Percentiles rank a stretch among this genome's conserved stretches.
phyloP scores from a whole-genome alignment of 768 basidiomycete species.

The Leucosporidium scottii region DNA sequence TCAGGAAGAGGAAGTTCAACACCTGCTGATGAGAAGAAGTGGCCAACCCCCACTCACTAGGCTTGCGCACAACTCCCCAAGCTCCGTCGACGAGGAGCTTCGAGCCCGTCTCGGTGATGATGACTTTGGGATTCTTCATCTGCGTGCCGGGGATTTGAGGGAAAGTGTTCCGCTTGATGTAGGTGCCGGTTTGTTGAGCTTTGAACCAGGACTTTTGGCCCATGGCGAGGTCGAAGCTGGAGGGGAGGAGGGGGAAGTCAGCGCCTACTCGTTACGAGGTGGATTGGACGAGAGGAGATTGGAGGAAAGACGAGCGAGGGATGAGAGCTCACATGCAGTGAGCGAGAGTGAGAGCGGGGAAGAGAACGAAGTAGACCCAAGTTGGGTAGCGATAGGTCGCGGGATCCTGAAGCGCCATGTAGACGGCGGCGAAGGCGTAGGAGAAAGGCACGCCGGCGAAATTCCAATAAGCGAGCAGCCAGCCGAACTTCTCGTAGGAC shows the following conservation, averaged over 20 bases:
- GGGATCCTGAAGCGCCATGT: constrained; percentile 90
- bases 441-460: constrained; percentile 83
- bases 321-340: constrained; percentile 85
- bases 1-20: no score
- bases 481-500: constrained; percentile 76
- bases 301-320: no score
- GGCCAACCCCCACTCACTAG: no score
- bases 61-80: constrained; percentile 93
- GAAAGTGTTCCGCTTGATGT: constrained; percentile 67
- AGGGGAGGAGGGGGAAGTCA: background rate
- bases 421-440: constrained; percentile 94
- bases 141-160: constrained; percentile 80
- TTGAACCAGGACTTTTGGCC: constrained; percentile 96
- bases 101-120: constrained; percentile 89
- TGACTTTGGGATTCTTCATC: constrained; percentile 76
- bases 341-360: constrained; percentile 65
- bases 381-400: constrained; percentile 79
- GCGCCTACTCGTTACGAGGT: no score
- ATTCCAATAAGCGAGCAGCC: constrained; percentile 38
- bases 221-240: constrained; percentile 88
- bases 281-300: background rate
- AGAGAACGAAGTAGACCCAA: constrained; percentile 63
- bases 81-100: constrained; percentile 75
- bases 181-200: constrained; percentile 61
- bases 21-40: no score